Percentiles rank a stretch among this genome's conserved stretches.
These are phyloP conservation scores for Maudiozyma saulgeensis DNA, from an alignment of 805 yeast species.

Conservation along the genomic window DNA sequence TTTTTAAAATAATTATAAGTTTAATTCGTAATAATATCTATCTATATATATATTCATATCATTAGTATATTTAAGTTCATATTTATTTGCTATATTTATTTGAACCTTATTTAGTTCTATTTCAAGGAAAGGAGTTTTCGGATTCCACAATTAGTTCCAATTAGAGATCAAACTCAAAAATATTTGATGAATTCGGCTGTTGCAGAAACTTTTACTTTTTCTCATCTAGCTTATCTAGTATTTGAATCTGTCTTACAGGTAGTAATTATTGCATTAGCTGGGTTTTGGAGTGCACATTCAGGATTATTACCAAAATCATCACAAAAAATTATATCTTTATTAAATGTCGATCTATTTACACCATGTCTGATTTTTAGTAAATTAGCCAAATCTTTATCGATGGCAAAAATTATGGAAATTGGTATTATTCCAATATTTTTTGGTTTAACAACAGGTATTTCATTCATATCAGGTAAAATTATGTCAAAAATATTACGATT, in stretches of 20 bases:
- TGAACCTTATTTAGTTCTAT: no score
- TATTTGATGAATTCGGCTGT: neutral
- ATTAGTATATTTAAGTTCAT: no score
- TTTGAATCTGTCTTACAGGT: slow-evolving; percentile 90
- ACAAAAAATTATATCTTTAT: slow-evolving; percentile 65
- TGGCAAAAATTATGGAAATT: slow-evolving; percentile 70
- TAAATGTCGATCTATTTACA: slow-evolving; percentile 88
- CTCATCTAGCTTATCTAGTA: slow-evolving; percentile 48
- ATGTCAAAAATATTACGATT: slow-evolving; percentile 46
- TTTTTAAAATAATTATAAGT: no score
- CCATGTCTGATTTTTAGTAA: slow-evolving; percentile 91
- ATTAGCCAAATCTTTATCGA: slow-evolving; percentile 54
- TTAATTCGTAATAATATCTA: no score
- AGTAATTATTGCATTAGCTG: slow-evolving; percentile 75
- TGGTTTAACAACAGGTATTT: slow-evolving; percentile 71
- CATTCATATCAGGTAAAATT: slow-evolving; percentile 51
- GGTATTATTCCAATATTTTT: slow-evolving; percentile 77
- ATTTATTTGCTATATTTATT: no score
- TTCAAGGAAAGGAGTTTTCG: neutral
- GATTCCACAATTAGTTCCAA: neutral
- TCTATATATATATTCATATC: no score
- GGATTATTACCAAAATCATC: slow-evolving; percentile 61
- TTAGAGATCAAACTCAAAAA: no score
- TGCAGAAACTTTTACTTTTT: slow-evolving; percentile 21
- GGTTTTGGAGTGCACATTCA: slow-evolving; percentile 71